Base-by-base conservation (phyloP, 78 protist genomes). In the Cyanophora paradoxa region DNA sequence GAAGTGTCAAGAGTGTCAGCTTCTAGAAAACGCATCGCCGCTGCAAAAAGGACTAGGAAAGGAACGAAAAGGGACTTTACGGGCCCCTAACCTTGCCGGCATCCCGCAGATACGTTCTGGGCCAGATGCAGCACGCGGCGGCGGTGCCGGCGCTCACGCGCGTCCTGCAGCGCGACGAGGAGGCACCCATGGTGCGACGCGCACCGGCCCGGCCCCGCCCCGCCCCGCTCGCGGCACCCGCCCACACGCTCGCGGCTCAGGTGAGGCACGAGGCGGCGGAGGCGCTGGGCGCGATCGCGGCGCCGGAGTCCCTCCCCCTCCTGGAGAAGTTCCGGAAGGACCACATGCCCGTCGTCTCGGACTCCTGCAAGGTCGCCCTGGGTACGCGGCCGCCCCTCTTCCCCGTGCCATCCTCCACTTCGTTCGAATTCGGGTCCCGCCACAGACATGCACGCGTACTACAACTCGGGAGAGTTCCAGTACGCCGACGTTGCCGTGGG, bases 121-220 rank as follows among this genome's bases (percentile, higher is more conserved):
- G 93, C 6, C 93, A 88, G 79, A 79, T 84, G 82, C 72, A 81
- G 41, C 50, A 57, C 57, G 54, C 31, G 10, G 72, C 34, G 33
- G 76, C 90, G 31, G 42, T 68, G 31, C 66, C 52, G 17, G 34
- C 33, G 5, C 61, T 88, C 4, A n/a, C n/a, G n/a, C n/a, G n/a
- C n/a, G n/a, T n/a, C n/a, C n/a, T n/a, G n/a, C n/a, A n/a, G n/a
- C 19, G 28, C 33, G 72, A 2, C 4, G 20, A 14, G 22, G 75
- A 65, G 41, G 30, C 50, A 37, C 30, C 52, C 26, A 77, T 77
- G 82, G 82, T 77, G 11, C 67, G 82, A 14, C 82, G 67, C 48
- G 82, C 66, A 46, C 17, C 57, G 31, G 82, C 82, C 20, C n/a
- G n/a, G n/a, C n/a, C n/a, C n/a, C n/a, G n/a, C n/a, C n/a, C n/a